Conservation (phyloP, 345 rosid species). For the Jatropha curcas region DNA sequence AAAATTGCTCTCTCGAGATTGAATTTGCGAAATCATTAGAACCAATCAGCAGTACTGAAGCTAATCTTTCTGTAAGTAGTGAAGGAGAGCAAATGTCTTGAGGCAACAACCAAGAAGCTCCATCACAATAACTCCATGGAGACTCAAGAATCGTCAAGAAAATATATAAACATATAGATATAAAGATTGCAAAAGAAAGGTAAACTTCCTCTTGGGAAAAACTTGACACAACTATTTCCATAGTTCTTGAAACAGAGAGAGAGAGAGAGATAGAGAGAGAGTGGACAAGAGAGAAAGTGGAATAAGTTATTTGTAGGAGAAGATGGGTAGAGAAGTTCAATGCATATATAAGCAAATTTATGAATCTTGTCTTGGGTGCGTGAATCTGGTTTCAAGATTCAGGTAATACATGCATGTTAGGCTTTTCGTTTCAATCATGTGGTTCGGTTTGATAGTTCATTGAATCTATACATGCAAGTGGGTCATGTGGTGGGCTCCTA, state of each 20-base stretch:
- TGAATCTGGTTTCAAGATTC: too few relatives aligned
- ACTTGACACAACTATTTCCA: background rate
- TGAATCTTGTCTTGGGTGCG: too few relatives aligned
- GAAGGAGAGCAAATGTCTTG: conserved; percentile 14
- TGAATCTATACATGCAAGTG: conserved; percentile 2
- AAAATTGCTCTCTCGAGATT: too few relatives aligned
- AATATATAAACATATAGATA: conserved; percentile 3
- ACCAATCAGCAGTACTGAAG: background rate
- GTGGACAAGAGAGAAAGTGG: background rate
- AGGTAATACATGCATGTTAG: too few relatives aligned
- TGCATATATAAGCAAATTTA: background rate
- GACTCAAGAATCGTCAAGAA: conserved; percentile 16
- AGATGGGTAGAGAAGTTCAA: background rate
- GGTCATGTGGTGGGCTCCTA: background rate
- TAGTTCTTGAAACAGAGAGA: background rate
- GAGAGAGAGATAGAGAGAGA: background rate
- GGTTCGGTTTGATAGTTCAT: background rate
- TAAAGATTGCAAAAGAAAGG: conserved; percentile 20
- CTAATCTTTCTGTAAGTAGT: conserved; percentile 2
- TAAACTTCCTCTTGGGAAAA: background rate
- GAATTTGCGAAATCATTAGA: background rate
- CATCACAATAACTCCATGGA: conserved; percentile 9
- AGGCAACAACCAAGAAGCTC: conserved; percentile 8
- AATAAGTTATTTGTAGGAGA: background rate
- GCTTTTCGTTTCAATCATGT: too few relatives aligned